phyloP scores from a whole-genome alignment of 1,139 yeast genomes.

The Komagataea norvegica region DNA sequence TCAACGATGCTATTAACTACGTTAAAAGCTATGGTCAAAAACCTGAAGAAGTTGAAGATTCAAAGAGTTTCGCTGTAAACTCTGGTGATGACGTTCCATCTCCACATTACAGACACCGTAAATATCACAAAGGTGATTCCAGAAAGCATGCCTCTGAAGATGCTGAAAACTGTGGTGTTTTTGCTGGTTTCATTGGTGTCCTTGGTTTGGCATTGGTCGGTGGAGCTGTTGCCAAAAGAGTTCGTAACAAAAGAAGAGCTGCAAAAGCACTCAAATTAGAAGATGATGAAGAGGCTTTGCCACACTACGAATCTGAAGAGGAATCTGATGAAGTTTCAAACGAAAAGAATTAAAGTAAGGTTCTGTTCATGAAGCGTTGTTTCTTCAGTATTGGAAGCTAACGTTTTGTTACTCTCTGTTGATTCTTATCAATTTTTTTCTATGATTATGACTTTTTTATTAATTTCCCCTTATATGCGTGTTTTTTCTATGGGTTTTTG shows the following conservation, averaged over 20 bases:
- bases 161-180: slow-evolving; percentile 16
- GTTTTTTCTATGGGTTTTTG: too few species aligned
- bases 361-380: too few species aligned
- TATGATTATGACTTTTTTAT: too few species aligned
- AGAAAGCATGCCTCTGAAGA: slow-evolving; percentile 6
- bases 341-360: slow-evolving; percentile 6
- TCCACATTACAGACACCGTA: too few species aligned
- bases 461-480: too few species aligned
- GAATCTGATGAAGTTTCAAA: slow-evolving; percentile 4
- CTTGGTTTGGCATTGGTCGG: slow-evolving; percentile 11
- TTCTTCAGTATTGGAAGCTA: too few species aligned
- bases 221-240: slow-evolving; percentile 6
- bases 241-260: slow-evolving; percentile 7
- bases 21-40: slow-evolving; percentile 1
- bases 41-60: not conserved
- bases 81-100: too few species aligned
- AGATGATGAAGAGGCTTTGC: slow-evolving; percentile 14
- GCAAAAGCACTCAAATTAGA: slow-evolving; percentile 2
- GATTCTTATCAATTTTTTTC: too few species aligned
- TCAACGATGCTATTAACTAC: not conserved
- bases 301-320: slow-evolving; percentile 5
- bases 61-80: too few species aligned
- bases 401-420: too few species aligned
- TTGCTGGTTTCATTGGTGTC: too few species aligned
- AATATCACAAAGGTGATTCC: not conserved